Evolutionary conservation across 495 filamentous ascomycete genomes (phyloP), one percentile per base, ranked within the genome.

Genomic region (Immersiella caudata): DNA sequence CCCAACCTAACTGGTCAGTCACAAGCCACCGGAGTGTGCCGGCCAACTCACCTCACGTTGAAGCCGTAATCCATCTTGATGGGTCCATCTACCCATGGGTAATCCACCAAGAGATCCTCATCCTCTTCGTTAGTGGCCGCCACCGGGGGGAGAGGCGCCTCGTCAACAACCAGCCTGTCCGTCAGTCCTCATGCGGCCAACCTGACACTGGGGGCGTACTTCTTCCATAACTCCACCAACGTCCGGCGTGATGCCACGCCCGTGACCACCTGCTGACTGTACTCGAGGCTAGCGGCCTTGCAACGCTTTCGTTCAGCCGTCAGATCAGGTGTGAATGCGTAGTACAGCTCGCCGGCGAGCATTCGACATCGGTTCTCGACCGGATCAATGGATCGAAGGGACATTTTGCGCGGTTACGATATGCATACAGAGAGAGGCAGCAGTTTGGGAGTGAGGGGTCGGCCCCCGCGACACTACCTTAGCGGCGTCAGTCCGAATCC

Each of bases 61-160:
- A 81, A 87, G 1, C 93, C 93, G 68, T 95, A 93, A 74, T 96
- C 93, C 3, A 89, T 79, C 16, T 81, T 83, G 69, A 96, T 80
- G 7, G 92, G 91, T 0, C 86, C 77, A 66, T 92, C 88, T n/a
- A 94, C 79, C 83, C 84, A 93, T 4, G 91, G 85, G 14, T 91
- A 85, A 36, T 86, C 71, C 16, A 75, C 76, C 50, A 91, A 84
- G 5, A 86, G 82, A 18, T 73, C 81, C 26, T 88, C 86, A 68
- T 94, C 89, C 68, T 86, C 84, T 49, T 82, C 83, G 8, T 80
- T 73, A 11, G 83, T 83, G 11, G 83, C 71, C 0, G 81, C 80
- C 16, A 68, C 77, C 0, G 87, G 84, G 6, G 90, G 89, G 0
- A 93, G 75, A 49, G 90, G 88, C 5, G 83, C 86, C 35, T 81